phyloP scores from a whole-genome alignment of 805 yeast genomes.

The Ogataea corticis region DNA sequence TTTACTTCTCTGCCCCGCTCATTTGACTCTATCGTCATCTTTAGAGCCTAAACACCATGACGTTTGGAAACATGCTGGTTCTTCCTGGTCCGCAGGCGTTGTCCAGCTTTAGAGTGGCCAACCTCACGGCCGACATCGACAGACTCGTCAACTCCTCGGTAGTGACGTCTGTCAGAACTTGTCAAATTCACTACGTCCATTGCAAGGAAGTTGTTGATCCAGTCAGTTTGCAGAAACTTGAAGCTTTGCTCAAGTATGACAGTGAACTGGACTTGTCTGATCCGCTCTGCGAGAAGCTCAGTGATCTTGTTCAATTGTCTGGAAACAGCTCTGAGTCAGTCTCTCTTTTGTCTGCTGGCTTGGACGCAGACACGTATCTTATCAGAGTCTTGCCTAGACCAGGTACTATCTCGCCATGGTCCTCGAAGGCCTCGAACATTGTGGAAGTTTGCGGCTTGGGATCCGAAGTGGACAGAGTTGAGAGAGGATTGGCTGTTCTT shows the following conservation, averaged over 20 bases:
- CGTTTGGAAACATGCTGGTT: constrained; percentile 38
- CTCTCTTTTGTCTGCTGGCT: constrained; percentile 13
- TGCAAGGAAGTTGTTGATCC: constrained; percentile 43
- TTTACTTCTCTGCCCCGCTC: too few species aligned
- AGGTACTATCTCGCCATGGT: constrained; percentile 99
- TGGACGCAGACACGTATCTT: constrained; percentile 51
- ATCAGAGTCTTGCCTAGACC: constrained; percentile 84
- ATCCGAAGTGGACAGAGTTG: constrained; percentile 74
- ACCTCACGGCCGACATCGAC: constrained; percentile 70
- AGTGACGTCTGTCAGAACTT: constrained; percentile 68
- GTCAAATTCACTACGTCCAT: constrained; percentile 80
- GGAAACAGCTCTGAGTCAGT: constrained; percentile 24
- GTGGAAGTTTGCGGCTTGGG: constrained; percentile 83
- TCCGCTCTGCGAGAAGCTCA: constrained; percentile 22
- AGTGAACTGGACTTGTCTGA: constrained; percentile 57
- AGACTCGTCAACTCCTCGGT: constrained; percentile 65
- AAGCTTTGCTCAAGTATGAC: constrained; percentile 74
- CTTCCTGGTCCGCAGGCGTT: constrained; percentile 90
- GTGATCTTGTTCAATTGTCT: constrained; percentile 27
- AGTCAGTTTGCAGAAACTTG: constrained; percentile 49
- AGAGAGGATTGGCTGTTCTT: constrained; percentile 82
- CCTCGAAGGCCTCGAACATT: constrained; percentile 96
- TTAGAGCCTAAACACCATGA: not conserved
- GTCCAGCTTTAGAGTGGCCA: constrained; percentile 81
- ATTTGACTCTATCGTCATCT: too few species aligned